Evolutionary conservation across 1,139 yeast genomes (phyloP).

Genomic region (Eremothecium gossypii): DNA sequence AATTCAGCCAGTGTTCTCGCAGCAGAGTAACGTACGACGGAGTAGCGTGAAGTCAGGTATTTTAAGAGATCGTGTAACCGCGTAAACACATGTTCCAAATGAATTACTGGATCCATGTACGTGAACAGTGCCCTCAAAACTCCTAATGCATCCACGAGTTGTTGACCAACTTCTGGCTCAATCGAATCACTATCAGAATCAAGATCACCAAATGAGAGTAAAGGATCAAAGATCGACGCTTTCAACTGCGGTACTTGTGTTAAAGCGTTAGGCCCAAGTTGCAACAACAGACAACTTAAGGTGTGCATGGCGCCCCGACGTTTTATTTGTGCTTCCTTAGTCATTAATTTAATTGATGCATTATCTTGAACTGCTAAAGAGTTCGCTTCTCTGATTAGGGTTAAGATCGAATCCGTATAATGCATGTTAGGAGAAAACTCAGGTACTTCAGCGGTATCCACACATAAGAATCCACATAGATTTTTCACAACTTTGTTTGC

Average conservation of each 20-base stretch:
- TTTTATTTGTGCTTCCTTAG: constrained; percentile 68
- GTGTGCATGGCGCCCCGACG: constrained; percentile 76
- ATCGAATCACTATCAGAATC: constrained; percentile 31
- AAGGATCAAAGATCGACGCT: constrained; percentile 59
- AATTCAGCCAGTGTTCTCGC: constrained; percentile 84
- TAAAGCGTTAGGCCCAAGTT: constrained; percentile 50
- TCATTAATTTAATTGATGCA: constrained; percentile 52
- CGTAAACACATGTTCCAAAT: constrained; percentile 38
- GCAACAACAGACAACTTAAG: constrained; percentile 44
- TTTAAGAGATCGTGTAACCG: constrained; percentile 43
- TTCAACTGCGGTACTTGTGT: constrained; percentile 58
- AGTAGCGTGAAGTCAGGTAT: constrained; percentile 58
- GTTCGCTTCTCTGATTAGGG: constrained; percentile 73
- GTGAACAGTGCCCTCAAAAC: constrained; percentile 69
- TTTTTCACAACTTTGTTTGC: constrained; percentile 86
- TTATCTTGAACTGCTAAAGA: constrained; percentile 59
- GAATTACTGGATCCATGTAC: constrained; percentile 43
- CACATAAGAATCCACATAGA: constrained; percentile 86
- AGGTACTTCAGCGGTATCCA: constrained; percentile 93
- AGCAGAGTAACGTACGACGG: constrained; percentile 83
- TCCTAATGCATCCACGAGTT: constrained; percentile 79
- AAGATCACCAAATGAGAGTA: constrained; percentile 31
- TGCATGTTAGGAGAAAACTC: constrained; percentile 67
- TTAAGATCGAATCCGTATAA: constrained; percentile 51
- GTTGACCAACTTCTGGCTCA: constrained; percentile 55